These are phyloP conservation scores for Backusella sp. DNA, from an alignment of 192 early-diverging fungal genomes.

Conservation along the genomic window DNA sequence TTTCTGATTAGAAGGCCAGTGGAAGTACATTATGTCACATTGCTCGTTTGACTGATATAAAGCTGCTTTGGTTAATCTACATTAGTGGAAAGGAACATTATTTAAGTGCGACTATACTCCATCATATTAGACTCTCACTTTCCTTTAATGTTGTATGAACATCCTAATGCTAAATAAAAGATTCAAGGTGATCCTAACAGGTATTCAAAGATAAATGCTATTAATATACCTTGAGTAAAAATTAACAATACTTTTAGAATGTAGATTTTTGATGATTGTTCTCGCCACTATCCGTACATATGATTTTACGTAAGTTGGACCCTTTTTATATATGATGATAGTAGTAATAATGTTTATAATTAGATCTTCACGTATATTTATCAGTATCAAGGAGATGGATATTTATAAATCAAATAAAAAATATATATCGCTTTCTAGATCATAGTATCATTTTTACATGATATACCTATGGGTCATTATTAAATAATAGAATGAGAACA, in stretches of 20 bases:
- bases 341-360: background rate
- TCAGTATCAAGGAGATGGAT: background rate
- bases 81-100: background rate
- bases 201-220: background rate
- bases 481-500: background rate
- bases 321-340: background rate
- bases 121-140: background rate
- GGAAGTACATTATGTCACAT: background rate
- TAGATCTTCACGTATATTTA: background rate
- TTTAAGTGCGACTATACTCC: background rate
- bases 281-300: background rate
- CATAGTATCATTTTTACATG: background rate
- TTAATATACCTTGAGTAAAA: background rate
- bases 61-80: background rate
- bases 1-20: background rate
- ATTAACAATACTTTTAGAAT: background rate
- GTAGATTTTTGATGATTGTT: background rate
- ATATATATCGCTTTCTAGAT: background rate
- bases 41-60: background rate
- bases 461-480: background rate
- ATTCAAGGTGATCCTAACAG: background rate
- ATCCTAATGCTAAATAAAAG: background rate
- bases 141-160: background rate
- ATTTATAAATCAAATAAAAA: background rate
- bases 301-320: background rate